These are phyloP conservation scores for Blepharisma undulans DNA, from an alignment of 169 alveolate species.

Conservation along the genomic window DNA sequence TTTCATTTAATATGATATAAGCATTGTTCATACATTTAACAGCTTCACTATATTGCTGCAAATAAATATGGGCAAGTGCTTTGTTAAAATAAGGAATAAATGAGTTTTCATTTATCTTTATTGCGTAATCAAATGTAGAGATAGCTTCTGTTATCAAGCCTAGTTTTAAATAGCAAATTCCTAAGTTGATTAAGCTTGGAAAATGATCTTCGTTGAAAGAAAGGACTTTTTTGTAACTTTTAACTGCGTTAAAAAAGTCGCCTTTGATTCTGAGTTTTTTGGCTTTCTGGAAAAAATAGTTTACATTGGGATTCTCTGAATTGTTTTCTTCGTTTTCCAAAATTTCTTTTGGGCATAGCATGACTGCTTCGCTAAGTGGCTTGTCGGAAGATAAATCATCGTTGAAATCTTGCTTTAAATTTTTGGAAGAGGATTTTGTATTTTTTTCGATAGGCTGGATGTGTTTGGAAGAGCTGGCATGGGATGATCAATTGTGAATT, in stretches of 20 bases:
- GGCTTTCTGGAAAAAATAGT: conserved; percentile 19
- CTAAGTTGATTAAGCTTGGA: conserved; percentile 2
- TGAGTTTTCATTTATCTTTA: not conserved
- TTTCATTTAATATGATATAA: not conserved
- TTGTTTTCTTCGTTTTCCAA: not conserved
- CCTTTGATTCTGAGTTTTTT: not conserved
- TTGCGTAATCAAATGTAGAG: not conserved
- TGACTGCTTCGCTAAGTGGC: conserved; percentile 20
- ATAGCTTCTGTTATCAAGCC: not conserved
- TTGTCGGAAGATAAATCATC: not conserved
- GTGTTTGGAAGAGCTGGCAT: not conserved
- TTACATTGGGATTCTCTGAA: conserved; percentile 8
- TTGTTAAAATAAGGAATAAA: conserved; percentile 32
- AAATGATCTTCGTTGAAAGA: not conserved
- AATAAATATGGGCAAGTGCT: not conserved
- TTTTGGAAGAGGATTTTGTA: not conserved
- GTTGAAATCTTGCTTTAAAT: not conserved
- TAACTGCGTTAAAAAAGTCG: not conserved
- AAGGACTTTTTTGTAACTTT: not conserved
- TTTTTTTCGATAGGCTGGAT: not conserved
- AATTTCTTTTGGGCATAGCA: not conserved
- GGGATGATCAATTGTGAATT: not conserved
- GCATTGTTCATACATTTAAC: conserved; percentile 20
- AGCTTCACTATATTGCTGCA: not conserved
- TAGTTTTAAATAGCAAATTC: not conserved